Conservation (phyloP, 2,329 filamentous ascomycete genomes). For the Myriosclerotinia duriaeana region DNA sequence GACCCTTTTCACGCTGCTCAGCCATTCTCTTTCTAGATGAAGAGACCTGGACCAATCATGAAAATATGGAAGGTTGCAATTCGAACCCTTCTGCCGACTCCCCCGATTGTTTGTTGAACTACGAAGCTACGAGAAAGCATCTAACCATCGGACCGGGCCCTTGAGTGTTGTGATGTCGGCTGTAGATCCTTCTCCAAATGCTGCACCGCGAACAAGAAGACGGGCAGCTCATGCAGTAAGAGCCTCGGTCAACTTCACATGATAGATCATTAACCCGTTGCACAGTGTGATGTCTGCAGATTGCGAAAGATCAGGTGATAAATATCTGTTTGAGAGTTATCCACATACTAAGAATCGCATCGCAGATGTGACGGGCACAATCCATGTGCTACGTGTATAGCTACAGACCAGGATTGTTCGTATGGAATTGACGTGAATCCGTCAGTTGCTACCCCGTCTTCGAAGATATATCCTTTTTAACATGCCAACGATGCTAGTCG, state of each 20-base stretch:
- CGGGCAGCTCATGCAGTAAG: slow-evolving; percentile 38
- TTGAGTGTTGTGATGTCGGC: slow-evolving; percentile 14
- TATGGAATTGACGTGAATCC: slow-evolving; percentile 39
- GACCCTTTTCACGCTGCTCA: neutral
- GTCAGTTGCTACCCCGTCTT: slow-evolving; percentile 26
- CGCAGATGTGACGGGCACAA: slow-evolving; percentile 50
- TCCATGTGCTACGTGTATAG: slow-evolving; percentile 43
- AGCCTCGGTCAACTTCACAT: neutral
- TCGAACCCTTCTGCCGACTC: neutral
- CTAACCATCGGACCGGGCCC: no score
- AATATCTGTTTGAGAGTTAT: slow-evolving; percentile 13
- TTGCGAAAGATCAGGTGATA: slow-evolving; percentile 49
- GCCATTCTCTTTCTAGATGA: neutral
- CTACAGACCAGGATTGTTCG: slow-evolving; percentile 35
- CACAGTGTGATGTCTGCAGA: slow-evolving; percentile 50
- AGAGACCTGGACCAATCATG: neutral
- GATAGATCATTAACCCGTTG: slow-evolving; percentile 8
- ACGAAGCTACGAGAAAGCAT: neutral
- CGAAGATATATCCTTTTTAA: neutral
- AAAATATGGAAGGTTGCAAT: slow-evolving; percentile 2
- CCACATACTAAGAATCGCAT: neutral
- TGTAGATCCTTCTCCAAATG: slow-evolving; percentile 14
- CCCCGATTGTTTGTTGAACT: neutral
- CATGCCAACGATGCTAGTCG: slow-evolving; percentile 38
- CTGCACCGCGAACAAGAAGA: slow-evolving; percentile 9